phyloP scores from a whole-genome alignment of 169 alveolate species.

The Plasmodium fragile region DNA sequence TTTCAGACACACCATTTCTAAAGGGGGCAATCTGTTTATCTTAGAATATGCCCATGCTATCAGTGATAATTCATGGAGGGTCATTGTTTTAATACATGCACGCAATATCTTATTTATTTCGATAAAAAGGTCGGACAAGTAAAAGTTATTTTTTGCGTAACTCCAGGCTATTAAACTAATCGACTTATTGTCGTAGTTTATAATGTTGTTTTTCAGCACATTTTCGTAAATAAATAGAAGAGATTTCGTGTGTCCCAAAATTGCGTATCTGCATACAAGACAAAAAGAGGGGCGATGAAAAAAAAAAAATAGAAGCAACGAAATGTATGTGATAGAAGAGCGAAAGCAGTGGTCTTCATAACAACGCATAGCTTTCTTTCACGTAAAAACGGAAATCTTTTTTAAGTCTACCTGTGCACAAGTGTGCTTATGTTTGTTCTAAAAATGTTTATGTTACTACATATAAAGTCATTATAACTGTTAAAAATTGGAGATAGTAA shows the following conservation, averaged over 20 bases:
- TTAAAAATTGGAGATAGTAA: slow-evolving; percentile 63
- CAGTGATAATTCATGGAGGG: slow-evolving; percentile 74
- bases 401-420: slow-evolving; percentile 58
- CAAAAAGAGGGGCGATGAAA: neutral
- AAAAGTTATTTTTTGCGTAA: slow-evolving; percentile 72
- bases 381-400: neutral
- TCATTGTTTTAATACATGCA: slow-evolving; percentile 71
- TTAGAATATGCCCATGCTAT: slow-evolving; percentile 76
- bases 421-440: slow-evolving; percentile 77
- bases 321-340: neutral
- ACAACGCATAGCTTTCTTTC: slow-evolving; percentile 3
- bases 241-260: slow-evolving; percentile 75
- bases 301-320: slow-evolving; percentile 22
- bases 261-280: slow-evolving; percentile 37
- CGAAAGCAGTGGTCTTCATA: neutral
- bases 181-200: slow-evolving; percentile 71
- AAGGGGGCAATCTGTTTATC: slow-evolving; percentile 73
- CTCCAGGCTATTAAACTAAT: slow-evolving; percentile 77
- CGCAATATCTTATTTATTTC: slow-evolving; percentile 73
- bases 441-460: slow-evolving; percentile 53
- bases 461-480: slow-evolving; percentile 68
- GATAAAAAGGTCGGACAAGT: slow-evolving; percentile 68
- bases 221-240: slow-evolving; percentile 75
- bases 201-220: slow-evolving; percentile 58
- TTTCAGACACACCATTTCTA: slow-evolving; percentile 73